A percentile compares a stretch with the other conserved stretches of the same genome.
Conservation (phyloP, 345 rosid genomes). For the Clarkia xantiana region DNA sequence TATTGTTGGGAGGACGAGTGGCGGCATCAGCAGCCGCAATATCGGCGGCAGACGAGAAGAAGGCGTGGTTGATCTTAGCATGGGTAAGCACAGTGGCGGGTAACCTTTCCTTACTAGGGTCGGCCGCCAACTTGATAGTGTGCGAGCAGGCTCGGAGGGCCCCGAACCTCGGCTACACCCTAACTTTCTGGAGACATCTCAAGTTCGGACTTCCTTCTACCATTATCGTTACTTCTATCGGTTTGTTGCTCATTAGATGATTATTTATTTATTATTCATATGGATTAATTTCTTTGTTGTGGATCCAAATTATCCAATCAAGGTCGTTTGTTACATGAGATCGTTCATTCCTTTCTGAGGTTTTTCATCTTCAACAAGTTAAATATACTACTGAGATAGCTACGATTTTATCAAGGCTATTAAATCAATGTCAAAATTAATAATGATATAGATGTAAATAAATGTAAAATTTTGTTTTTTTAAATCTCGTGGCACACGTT, state of each 20-base stretch:
- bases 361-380: too few relatives aligned
- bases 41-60: conserved; percentile 12
- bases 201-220: conserved; percentile 20
- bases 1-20: conserved; percentile 18
- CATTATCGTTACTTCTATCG: conserved; percentile 15
- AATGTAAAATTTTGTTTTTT: too few relatives aligned
- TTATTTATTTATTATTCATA: too few relatives aligned
- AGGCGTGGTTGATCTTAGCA: conserved; percentile 19
- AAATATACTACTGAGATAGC: too few relatives aligned
- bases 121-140: conserved; percentile 21
- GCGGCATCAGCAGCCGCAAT: conserved; percentile 21
- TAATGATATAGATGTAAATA: too few relatives aligned
- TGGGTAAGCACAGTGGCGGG: conserved; percentile 26
- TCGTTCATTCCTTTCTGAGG: too few relatives aligned
- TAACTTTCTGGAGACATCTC: conserved; percentile 19
- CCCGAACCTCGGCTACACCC: conserved; percentile 10
- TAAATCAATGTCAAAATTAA: too few relatives aligned
- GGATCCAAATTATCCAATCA: too few relatives aligned
- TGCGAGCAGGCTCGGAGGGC: conserved; percentile 22
- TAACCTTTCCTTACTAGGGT: conserved; percentile 17
- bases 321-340: too few relatives aligned
- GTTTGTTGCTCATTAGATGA: conserved; percentile 16
- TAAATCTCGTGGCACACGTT: too few relatives aligned
- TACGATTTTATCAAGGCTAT: too few relatives aligned
- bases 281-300: background rate